A percentile compares a stretch with the other conserved stretches of the same genome.
phyloP scores from a whole-genome alignment of 176 grass and related monocot species.

The Triticum turgidum region DNA sequence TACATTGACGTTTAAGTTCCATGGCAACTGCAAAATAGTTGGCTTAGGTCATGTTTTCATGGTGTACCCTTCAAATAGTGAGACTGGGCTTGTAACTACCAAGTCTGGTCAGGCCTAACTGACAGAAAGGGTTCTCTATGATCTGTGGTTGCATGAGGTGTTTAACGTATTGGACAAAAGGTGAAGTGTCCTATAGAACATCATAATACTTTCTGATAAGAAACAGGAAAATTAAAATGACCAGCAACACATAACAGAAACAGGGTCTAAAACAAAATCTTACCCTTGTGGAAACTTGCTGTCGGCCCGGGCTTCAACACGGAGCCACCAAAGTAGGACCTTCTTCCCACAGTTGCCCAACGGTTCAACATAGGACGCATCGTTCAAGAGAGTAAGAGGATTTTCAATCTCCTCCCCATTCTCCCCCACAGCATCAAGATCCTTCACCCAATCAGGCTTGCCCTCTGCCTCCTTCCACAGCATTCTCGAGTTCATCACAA shows the following conservation, averaged over 20 bases:
- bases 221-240: background rate
- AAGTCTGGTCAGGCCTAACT: background rate
- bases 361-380: constrained; percentile 79
- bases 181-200: background rate
- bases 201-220: background rate
- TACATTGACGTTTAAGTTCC: background rate
- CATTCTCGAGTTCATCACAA: constrained; percentile 83
- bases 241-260: background rate
- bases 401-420: constrained; percentile 88
- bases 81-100: background rate
- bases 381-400: constrained; percentile 72
- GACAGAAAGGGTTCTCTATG: background rate
- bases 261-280: constrained; percentile 10
- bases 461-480: constrained; percentile 90
- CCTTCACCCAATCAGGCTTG: constrained; percentile 90
- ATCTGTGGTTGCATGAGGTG: background rate
- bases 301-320: constrained; percentile 86
- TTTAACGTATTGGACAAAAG: constrained; percentile 8
- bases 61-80: background rate
- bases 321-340: constrained; percentile 92
- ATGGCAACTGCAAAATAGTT: background rate
- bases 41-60: background rate
- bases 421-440: constrained; percentile 83
- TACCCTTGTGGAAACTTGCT: constrained; percentile 94
- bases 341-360: constrained; percentile 92